These are phyloP conservation scores for Westerdykella ornata DNA, from an alignment of 2,329 filamentous ascomycete species.

Conservation along the genomic window DNA sequence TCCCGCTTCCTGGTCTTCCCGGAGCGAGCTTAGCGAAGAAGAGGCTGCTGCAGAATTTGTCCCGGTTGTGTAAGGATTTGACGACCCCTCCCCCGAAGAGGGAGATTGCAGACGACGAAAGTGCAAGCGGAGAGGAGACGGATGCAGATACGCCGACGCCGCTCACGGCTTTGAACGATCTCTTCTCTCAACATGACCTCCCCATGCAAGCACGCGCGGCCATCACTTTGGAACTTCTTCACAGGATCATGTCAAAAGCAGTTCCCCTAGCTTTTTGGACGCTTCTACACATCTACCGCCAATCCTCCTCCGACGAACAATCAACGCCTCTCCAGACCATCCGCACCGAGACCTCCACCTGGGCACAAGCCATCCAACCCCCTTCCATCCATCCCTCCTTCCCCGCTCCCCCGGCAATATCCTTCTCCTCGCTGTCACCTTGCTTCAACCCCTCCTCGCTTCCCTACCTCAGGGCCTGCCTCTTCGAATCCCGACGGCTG, in stretches of 20 bases:
- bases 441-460: constrained; percentile 11
- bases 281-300: constrained; percentile 22
- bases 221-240: constrained; percentile 24
- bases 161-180: constrained; percentile 24
- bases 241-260: constrained; percentile 23
- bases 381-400: constrained; percentile 33
- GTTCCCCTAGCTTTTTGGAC: constrained; percentile 33
- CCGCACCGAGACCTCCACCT: constrained; percentile 23
- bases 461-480: constrained; percentile 25
- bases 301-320: constrained; percentile 5
- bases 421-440: constrained; percentile 13
- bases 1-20: constrained; percentile 46
- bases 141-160: constrained; percentile 31
- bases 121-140: constrained; percentile 27
- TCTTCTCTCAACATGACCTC: constrained; percentile 26
- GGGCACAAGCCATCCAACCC: constrained; percentile 29
- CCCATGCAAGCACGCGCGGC: constrained; percentile 24
- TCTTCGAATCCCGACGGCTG: constrained; percentile 28
- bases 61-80: constrained; percentile 22
- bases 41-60: constrained; percentile 24
- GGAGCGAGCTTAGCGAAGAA: constrained; percentile 30
- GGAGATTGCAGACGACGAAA: constrained; percentile 27
- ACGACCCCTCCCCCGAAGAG: constrained; percentile 23
- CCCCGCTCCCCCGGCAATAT: constrained; percentile 30
- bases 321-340: constrained; percentile 19